Evolutionary conservation across 257 asterid genomes (phyloP).

Genomic region (Solanum pimpinellifolium): DNA sequence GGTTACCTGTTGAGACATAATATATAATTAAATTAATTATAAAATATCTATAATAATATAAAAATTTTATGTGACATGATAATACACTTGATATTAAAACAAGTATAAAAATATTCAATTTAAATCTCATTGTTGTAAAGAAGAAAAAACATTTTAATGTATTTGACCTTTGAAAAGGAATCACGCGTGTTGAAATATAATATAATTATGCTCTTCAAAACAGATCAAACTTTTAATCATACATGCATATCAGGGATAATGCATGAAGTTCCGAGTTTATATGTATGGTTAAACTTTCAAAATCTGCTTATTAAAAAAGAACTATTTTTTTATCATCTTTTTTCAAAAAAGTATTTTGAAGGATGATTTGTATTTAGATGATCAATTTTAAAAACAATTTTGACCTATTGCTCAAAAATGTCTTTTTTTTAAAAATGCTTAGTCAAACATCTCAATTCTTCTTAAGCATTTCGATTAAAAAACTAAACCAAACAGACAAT

Average conservation of each 20-base stretch:
- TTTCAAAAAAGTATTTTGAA: too few species aligned
- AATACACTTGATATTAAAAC: neutral
- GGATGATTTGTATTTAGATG: neutral
- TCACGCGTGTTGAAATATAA: neutral
- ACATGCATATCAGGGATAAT: neutral
- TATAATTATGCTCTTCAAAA: neutral
- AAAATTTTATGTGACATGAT: neutral
- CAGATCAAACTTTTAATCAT: neutral
- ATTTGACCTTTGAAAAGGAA: neutral
- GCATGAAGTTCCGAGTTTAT: neutral
- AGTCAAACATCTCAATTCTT: neutral
- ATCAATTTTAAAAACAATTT: neutral
- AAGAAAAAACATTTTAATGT: neutral
- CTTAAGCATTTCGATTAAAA: neutral
- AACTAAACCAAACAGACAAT: neutral
- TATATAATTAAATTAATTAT: neutral
- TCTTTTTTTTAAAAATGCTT: neutral
- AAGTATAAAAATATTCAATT: neutral
- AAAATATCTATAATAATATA: neutral
- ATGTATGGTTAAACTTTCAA: neutral
- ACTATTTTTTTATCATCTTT: too few species aligned
- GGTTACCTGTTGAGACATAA: constrained; percentile 3
- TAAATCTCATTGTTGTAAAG: neutral
- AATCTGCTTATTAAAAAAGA: neutral
- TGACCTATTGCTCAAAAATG: neutral